These are phyloP conservation scores for Histomonas meleagridis DNA, from an alignment of 208 protist species.

Conservation along the genomic window DNA sequence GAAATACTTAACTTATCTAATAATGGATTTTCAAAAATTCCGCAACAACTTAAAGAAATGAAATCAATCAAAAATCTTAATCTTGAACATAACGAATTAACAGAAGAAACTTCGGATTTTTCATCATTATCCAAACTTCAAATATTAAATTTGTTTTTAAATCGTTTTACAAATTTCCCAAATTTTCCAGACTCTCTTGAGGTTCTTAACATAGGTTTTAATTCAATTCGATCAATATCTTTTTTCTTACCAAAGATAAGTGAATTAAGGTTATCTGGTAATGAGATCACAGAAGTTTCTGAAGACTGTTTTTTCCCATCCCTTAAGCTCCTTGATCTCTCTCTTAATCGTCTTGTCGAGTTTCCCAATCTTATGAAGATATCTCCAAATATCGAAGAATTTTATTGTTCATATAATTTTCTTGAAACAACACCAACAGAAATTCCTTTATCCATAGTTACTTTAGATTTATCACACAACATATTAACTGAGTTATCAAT, in stretches of 20 bases:
- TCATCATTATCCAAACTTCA: background rate
- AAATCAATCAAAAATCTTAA: background rate
- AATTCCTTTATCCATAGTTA: background rate
- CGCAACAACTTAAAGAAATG: background rate
- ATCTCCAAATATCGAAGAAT: background rate
- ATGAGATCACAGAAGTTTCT: background rate
- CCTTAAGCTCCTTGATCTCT: background rate
- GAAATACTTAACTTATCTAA: background rate
- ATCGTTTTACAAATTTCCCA: slow-evolving; percentile 8
- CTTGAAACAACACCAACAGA: background rate
- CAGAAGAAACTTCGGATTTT: no score
- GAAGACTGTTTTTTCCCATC: background rate
- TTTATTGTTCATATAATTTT: background rate
- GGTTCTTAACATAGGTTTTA: background rate
- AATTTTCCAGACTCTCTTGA: background rate
- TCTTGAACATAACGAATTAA: background rate
- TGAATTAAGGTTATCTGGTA: background rate
- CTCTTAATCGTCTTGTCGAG: background rate
- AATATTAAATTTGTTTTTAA: background rate
- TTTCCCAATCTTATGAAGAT: background rate
- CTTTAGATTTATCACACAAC: background rate
- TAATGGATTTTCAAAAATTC: background rate
- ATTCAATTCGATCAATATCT: background rate
- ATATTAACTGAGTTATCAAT: background rate
- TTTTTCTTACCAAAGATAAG: background rate